Conservation (phyloP, 2,329 filamentous ascomycete species). For the Aplosporella prunicola region DNA sequence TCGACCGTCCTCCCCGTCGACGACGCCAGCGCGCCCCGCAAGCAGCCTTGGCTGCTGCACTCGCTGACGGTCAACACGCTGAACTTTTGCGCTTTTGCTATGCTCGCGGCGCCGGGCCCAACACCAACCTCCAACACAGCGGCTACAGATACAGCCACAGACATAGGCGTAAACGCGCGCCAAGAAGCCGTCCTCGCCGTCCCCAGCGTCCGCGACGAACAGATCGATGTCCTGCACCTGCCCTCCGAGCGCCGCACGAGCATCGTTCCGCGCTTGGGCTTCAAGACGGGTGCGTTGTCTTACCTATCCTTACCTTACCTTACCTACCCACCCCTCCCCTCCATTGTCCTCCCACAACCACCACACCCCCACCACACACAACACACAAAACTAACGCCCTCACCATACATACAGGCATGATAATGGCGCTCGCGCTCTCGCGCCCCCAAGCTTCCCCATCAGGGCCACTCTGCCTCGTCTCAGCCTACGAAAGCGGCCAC, state of each 20-base stretch:
- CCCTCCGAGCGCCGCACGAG: constrained; percentile 64
- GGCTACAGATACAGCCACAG: background rate
- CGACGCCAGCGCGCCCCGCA: constrained; percentile 35
- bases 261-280: constrained; percentile 40
- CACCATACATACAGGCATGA: constrained; percentile 71
- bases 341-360: too few relatives aligned
- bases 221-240: constrained; percentile 74
- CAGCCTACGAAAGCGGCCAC: constrained; percentile 80
- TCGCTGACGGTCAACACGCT: constrained; percentile 80
- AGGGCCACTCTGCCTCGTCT: constrained; percentile 50
- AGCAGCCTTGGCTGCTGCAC: constrained; percentile 76
- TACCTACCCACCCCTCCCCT: too few relatives aligned
- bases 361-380: too few relatives aligned
- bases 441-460: constrained; percentile 21
- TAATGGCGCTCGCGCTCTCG: constrained; percentile 66
- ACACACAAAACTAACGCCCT: background rate
- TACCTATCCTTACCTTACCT: background rate
- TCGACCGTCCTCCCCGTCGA: constrained; percentile 66
- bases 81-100: constrained; percentile 85
- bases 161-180: constrained; percentile 12
- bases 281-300: constrained; percentile 32
- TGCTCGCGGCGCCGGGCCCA: constrained; percentile 40
- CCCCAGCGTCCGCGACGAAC: constrained; percentile 45
- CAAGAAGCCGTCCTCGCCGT: constrained; percentile 59
- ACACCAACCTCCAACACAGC: constrained; percentile 13